Evolutionary conservation across 495 filamentous ascomycete species (phyloP).

Genomic region (Penicillium lividum): DNA sequence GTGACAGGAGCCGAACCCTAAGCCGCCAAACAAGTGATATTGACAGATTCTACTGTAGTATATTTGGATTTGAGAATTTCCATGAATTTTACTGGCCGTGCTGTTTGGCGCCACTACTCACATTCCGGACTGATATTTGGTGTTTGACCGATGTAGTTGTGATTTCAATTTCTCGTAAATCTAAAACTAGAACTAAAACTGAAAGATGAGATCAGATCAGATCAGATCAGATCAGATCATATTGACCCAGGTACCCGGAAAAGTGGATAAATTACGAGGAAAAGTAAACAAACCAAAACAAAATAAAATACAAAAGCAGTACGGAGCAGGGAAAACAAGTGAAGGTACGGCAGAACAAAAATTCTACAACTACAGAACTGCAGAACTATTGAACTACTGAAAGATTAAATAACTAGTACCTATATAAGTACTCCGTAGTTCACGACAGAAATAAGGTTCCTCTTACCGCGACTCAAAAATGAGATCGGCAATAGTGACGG

Average conservation of each 20-base stretch:
- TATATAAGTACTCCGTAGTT: no score
- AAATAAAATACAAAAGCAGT: no score
- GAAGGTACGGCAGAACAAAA: neutral
- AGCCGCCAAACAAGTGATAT: neutral
- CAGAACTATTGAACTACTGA: no score
- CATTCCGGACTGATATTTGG: slow-evolving; percentile 19
- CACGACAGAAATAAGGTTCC: slow-evolving; percentile 1
- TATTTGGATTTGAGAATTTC: neutral
- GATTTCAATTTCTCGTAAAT: slow-evolving; percentile 12
- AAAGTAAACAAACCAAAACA: neutral
- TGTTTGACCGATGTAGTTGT: slow-evolving; percentile 10
- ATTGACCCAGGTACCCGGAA: neutral
- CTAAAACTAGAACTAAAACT: no score
- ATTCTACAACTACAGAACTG: no score
- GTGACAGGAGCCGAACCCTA: slow-evolving; percentile 6
- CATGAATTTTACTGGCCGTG: slow-evolving; percentile 15
- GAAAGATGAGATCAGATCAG: no score
- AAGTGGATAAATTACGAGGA: neutral
- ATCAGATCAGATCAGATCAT: neutral
- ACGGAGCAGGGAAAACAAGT: neutral
- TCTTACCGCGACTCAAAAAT: neutral
- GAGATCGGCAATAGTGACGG: neutral
- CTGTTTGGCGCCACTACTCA: slow-evolving; percentile 14
- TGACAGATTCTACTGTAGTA: neutral
- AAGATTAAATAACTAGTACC: no score